phyloP scores from a whole-genome alignment of 2,329 filamentous ascomycete genomes.

The Cladosporium velox region DNA sequence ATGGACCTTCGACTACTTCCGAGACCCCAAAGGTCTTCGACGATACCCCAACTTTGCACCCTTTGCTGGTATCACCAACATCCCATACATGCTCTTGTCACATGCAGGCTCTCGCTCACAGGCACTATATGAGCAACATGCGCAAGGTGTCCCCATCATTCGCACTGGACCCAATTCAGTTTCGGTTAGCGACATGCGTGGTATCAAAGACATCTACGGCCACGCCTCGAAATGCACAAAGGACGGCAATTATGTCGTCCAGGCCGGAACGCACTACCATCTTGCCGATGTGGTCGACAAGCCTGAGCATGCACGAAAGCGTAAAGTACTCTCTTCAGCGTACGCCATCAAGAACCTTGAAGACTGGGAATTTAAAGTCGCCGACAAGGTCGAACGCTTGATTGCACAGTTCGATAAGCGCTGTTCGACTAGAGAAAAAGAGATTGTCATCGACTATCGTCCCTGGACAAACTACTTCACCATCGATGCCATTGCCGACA shows the following conservation, averaged over 20 bases:
- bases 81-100: conserved; percentile 49
- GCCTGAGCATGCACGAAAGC: conserved; percentile 42
- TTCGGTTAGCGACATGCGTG: conserved; percentile 45
- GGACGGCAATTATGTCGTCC: conserved; percentile 37
- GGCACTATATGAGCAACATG: conserved; percentile 46
- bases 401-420: conserved; percentile 40
- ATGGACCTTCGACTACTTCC: conserved; percentile 41
- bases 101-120: conserved; percentile 46
- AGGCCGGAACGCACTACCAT: conserved; percentile 38
- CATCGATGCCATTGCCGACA: conserved; percentile 43
- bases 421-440: conserved; percentile 32
- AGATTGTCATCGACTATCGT: conserved; percentile 40
- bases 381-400: conserved; percentile 39
- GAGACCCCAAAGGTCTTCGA: conserved; percentile 51
- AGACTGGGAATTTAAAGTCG: conserved; percentile 45
- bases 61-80: conserved; percentile 49
- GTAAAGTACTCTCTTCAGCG: conserved; percentile 42
- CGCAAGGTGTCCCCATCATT: conserved; percentile 45
- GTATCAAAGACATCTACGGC: conserved; percentile 45
- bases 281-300: conserved; percentile 45
- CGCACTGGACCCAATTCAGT: conserved; percentile 51
- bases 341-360: conserved; percentile 46
- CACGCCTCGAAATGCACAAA: conserved; percentile 41
- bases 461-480: conserved; percentile 44
- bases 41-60: conserved; percentile 49